phyloP scores from a whole-genome alignment of 164 flowering plant genomes.

The Euptelea pleiosperma region DNA sequence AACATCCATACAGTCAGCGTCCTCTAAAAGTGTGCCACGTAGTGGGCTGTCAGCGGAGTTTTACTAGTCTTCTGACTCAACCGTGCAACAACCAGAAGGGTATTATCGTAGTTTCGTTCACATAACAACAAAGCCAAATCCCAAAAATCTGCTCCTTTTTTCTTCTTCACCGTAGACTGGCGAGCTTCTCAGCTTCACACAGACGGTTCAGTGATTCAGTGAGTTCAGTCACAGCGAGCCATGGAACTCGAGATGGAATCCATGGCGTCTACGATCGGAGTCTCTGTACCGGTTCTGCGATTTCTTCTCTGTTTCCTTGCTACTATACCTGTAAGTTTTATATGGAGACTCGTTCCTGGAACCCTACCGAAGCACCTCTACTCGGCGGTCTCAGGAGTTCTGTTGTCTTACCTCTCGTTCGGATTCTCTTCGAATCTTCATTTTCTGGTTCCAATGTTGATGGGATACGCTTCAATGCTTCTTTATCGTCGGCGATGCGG shows the following conservation, averaged over 20 bases:
- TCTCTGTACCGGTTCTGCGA: conserved; percentile 70
- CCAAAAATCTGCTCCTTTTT: background rate
- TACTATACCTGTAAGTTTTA: conserved; percentile 76
- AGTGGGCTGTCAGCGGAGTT: too few relatives aligned
- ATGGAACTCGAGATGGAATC: conserved; percentile 51
- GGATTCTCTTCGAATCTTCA: conserved; percentile 93
- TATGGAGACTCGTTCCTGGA: conserved; percentile 69
- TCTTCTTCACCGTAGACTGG: background rate
- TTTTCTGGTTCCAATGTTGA: conserved; percentile 75
- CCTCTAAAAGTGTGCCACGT: too few relatives aligned
- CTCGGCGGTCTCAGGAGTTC: conserved; percentile 60
- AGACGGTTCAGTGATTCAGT: background rate
- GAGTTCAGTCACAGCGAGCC: conserved; percentile 7
- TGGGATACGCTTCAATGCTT: conserved; percentile 79
- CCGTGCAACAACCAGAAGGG: too few relatives aligned
- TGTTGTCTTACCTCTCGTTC: conserved; percentile 79
- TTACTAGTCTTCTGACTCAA: too few relatives aligned
- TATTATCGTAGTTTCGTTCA: background rate
- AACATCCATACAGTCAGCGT: too few relatives aligned
- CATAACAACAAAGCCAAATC: background rate
- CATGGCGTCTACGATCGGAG: conserved; percentile 72
- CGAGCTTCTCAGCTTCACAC: background rate
- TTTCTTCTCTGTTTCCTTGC: conserved; percentile 87
- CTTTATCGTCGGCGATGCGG: conserved; percentile 66
- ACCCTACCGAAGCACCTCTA: conserved; percentile 55